Evolutionary conservation across 129 eudicot species (phyloP).

Genomic region (Mikania micrantha): DNA sequence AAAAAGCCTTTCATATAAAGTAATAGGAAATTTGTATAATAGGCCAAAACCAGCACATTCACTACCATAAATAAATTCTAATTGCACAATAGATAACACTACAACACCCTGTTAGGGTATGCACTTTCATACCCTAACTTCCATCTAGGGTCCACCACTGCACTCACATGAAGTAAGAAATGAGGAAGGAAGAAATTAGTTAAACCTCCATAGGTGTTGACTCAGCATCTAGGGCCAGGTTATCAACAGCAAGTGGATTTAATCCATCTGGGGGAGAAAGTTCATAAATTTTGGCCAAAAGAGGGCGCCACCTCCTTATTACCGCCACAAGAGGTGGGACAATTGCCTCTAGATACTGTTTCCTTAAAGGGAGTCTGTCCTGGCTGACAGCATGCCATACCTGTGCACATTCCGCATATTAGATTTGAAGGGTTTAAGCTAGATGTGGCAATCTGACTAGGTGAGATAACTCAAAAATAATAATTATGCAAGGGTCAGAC

Average conservation of each 20-base stretch:
- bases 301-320: slow-evolving; percentile 82
- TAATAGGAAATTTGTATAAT: no score
- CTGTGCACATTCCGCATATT: slow-evolving; percentile 38
- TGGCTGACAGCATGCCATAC: slow-evolving; percentile 77
- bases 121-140: background rate
- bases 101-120: background rate
- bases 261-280: slow-evolving; percentile 67
- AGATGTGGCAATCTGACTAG: background rate
- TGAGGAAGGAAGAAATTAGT: background rate
- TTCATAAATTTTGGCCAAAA: slow-evolving; percentile 78
- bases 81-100: background rate
- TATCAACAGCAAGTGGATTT: slow-evolving; percentile 77
- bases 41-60: background rate
- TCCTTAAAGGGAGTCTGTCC: slow-evolving; percentile 65
- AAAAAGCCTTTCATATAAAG: no score
- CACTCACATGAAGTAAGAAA: background rate
- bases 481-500: background rate
- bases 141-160: background rate
- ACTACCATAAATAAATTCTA: background rate
- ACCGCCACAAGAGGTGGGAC: slow-evolving; percentile 85
- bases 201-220: slow-evolving; percentile 70
- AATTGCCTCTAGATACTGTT: slow-evolving; percentile 70
- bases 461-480: background rate
- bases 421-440: background rate
- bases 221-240: slow-evolving; percentile 72